Evolutionary conservation across 306 rosid genomes (phyloP).

Genomic region (barrel medic (Medicago truncatula)): DNA sequence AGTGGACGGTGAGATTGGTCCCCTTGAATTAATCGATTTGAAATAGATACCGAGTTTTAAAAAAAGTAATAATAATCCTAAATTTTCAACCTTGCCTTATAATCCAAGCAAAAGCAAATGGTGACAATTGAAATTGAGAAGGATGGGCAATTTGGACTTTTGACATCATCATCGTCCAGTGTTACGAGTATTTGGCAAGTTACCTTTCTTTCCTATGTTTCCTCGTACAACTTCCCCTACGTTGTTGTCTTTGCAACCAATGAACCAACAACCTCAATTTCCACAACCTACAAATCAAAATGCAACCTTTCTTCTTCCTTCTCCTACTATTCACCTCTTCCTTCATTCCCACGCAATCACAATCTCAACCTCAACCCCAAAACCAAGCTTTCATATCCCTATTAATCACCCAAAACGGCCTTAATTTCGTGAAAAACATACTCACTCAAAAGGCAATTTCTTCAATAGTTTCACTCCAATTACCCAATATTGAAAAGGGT

Average conservation of each 20-base stretch:
- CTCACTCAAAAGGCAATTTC: constrained; percentile 67
- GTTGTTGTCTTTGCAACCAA: background rate
- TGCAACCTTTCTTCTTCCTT: constrained; percentile 54
- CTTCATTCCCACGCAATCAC: constrained; percentile 48
- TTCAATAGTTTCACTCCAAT: constrained; percentile 65
- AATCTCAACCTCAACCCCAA: constrained; percentile 46
- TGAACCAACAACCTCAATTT: constrained; percentile 29
- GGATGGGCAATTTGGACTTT: background rate
- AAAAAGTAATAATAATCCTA: too few species aligned
- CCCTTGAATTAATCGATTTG: too few species aligned
- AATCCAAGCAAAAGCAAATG: too few species aligned
- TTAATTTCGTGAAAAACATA: constrained; percentile 75
- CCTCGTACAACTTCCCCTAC: too few species aligned
- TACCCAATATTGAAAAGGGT: constrained; percentile 64
- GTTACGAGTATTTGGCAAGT: background rate
- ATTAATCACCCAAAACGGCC: constrained; percentile 71
- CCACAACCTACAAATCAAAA: constrained; percentile 40
- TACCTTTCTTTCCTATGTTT: background rate
- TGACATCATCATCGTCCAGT: background rate
- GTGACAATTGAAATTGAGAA: background rate
- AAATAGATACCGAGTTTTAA: too few species aligned
- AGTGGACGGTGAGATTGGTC: too few species aligned
- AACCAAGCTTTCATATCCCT: constrained; percentile 65
- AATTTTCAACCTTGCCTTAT: too few species aligned
- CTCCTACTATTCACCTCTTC: constrained; percentile 53